Evolutionary conservation across 192 early-diverging fungal species (phyloP), one percentile per base, ranked within the genome.

Genomic region (Gigaspora rosea): DNA sequence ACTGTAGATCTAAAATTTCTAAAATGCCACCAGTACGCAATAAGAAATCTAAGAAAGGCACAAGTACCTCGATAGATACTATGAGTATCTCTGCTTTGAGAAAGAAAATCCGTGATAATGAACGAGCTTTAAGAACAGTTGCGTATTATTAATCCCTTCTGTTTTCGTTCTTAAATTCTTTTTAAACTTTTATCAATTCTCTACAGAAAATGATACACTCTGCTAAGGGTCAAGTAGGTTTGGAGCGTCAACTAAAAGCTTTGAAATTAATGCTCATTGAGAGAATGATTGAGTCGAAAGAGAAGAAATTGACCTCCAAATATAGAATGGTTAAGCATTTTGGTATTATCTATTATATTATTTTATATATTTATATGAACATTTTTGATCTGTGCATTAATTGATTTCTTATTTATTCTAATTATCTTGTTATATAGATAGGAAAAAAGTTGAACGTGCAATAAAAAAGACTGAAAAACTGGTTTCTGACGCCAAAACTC

Each of bases 281-380:
- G 33, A 84, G 81, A 71, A 70, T 80, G 63, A 78, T 84, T 20
- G 73, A 84, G 33, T 78, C 82, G 49, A 79, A 67, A 22, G 86
- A 87, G 58, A 77, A 81, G 51, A 81, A 81, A 61, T 81, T 85
- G 79, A 67, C 74, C 13, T 77, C 76, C 12, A 85, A 85, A 54
- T 87, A 87, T 71, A 84, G 82, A 49, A 83, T 80, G 79, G 69
- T 87, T 72, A 83, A 83, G 64, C 82, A 83, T 54, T 81, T 87
- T 76, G 86, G 86, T 87, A 79, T 73, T 78, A 64, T 56, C 46
- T 32, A 56, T 35, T 22, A 11, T 6, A 41, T 41, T 41, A 41
- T 41, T 48, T 20, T 32, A 18, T 62, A 22, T 3, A 27, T 16
- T 48, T 51, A 61, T 51, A 61, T 12, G 16, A 16, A 54, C 3